A percentile compares a stretch with the other conserved stretches of the same genome.
These are phyloP conservation scores for Eucalyptus brandiana DNA, from an alignment of 345 rosid species.

Conservation along the genomic window DNA sequence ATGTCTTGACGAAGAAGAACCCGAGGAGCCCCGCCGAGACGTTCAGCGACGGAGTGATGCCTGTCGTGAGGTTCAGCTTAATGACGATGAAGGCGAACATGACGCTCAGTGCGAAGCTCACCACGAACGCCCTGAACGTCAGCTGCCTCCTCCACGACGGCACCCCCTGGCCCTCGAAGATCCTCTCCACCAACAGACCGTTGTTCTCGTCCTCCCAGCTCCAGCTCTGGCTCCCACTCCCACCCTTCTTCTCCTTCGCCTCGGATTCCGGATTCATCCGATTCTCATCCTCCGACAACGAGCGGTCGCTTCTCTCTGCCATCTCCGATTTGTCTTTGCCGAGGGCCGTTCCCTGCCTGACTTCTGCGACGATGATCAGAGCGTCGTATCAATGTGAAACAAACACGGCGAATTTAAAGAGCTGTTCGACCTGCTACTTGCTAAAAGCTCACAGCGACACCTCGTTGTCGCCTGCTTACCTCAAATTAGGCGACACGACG, in stretches of 20 bases:
- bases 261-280: not conserved
- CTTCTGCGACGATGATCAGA: not conserved
- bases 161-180: not conserved
- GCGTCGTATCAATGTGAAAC: not conserved
- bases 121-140: not conserved
- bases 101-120: conserved; percentile 1
- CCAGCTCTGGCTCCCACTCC: not conserved
- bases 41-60: conserved; percentile 1
- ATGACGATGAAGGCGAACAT: conserved; percentile 5
- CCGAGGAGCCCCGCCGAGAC: conserved; percentile 11
- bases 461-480: not conserved
- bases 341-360: not conserved
- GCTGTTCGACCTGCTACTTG: not conserved
- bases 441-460: not conserved
- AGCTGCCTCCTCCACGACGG: conserved; percentile 6
- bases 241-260: not conserved
- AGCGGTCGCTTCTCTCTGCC: not conserved
- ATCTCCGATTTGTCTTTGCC: not conserved
- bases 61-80: conserved; percentile 1
- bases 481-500: not conserved
- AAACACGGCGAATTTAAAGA: not conserved
- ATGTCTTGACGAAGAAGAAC: conserved; percentile 6
- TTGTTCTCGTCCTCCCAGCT: not conserved
- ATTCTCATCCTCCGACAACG: not conserved
- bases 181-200: not conserved